phyloP scores from a whole-genome alignment of 2,329 filamentous ascomycete genomes.

The Calonectria multiphialidica region DNA sequence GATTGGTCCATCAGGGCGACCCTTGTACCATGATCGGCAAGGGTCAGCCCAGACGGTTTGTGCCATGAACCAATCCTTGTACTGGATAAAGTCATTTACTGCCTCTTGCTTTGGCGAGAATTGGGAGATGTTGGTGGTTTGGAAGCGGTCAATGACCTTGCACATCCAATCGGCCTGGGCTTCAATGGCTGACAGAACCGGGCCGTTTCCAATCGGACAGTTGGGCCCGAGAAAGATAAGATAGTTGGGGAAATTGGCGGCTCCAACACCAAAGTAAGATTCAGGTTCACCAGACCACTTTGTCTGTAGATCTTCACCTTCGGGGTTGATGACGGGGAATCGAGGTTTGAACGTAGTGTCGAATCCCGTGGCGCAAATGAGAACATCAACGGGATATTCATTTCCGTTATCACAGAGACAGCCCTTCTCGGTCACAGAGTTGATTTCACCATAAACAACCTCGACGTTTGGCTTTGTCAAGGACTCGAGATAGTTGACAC shows the following conservation, averaged over 20 bases:
- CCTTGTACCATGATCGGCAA: constrained; percentile 63
- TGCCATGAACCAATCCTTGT: constrained; percentile 57
- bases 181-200: constrained; percentile 57
- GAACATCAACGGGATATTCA: constrained; percentile 64
- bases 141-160: constrained; percentile 61
- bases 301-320: constrained; percentile 63
- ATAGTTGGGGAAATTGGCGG: constrained; percentile 66
- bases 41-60: constrained; percentile 53
- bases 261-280: constrained; percentile 67
- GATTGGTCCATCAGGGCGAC: constrained; percentile 55
- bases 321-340: constrained; percentile 62
- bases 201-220: constrained; percentile 52
- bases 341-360: constrained; percentile 65
- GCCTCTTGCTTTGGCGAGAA: constrained; percentile 59
- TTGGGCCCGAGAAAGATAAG: constrained; percentile 61
- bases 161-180: constrained; percentile 63
- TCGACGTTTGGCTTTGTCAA: constrained; percentile 61
- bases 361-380: constrained; percentile 71
- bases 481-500: constrained; percentile 61
- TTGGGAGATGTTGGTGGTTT: constrained; percentile 56
- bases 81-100: constrained; percentile 63
- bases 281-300: constrained; percentile 59
- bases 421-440: constrained; percentile 55
- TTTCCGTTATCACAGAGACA: constrained; percentile 61
- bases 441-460: constrained; percentile 55